phyloP scores from a whole-genome alignment of 2,329 filamentous ascomycete species.

The Exophiala calicioides region DNA sequence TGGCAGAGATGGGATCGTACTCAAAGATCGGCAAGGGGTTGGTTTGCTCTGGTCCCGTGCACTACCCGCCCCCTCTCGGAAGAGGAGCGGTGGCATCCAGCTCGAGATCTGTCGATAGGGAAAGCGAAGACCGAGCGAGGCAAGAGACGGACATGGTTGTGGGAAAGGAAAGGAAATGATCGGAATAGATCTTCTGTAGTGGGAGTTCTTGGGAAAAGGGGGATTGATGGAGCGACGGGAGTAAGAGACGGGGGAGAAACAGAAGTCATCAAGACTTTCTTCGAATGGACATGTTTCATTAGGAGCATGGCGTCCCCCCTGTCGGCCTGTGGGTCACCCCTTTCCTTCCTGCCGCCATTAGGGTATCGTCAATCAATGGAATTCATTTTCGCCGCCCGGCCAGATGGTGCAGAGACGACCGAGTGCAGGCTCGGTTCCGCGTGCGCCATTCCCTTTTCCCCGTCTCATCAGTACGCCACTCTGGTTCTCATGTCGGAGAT shows the following conservation, averaged over 20 bases:
- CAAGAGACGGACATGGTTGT: conserved; percentile 43
- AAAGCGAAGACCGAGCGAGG: conserved; percentile 51
- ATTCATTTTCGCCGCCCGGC: too few species aligned
- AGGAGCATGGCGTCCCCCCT: too few species aligned
- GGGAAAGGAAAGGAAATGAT: too few species aligned
- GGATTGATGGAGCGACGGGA: too few species aligned
- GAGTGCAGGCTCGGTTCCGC: too few species aligned
- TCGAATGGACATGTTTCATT: too few species aligned
- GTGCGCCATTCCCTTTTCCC: neutral
- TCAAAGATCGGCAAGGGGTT: conserved; percentile 48
- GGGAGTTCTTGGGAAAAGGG: too few species aligned
- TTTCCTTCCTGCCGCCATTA: too few species aligned
- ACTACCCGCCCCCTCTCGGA: conserved; percentile 34
- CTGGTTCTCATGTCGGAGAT: conserved; percentile 69
- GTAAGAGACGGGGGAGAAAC: conserved; percentile 1
- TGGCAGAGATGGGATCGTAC: conserved; percentile 46
- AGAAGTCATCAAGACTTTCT: neutral
- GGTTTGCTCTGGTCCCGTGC: conserved; percentile 51
- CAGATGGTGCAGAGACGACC: too few species aligned
- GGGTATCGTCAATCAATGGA: too few species aligned
- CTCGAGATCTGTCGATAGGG: conserved; percentile 41
- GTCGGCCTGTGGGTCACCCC: too few species aligned
- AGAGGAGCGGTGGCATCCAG: conserved; percentile 39
- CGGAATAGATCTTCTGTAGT: too few species aligned
- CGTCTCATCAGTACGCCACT: conserved; percentile 51